Percentiles rank a stretch among this genome's conserved stretches.
Evolutionary conservation across 129 eudicot genomes (phyloP).

Genomic region (Ambrosia artemisiifolia): DNA sequence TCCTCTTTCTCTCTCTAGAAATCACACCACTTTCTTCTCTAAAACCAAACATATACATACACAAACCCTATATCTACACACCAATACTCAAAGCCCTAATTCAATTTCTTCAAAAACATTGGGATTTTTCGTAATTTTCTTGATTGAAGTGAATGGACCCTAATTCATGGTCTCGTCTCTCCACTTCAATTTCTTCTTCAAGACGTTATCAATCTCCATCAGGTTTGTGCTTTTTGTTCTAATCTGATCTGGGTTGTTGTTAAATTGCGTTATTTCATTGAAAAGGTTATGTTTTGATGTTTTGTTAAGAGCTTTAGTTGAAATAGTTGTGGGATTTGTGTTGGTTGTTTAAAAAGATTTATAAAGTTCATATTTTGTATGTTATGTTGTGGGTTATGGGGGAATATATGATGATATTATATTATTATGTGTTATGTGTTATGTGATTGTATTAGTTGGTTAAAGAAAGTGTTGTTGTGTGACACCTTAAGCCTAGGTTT

Average conservation of each 20-base stretch:
- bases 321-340: neutral
- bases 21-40: constrained; percentile 26
- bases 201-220: constrained; percentile 69
- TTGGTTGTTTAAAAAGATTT: neutral
- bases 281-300: neutral
- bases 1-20: constrained; percentile 32
- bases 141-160: constrained; percentile 45
- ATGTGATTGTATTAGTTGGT: too few species aligned
- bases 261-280: neutral
- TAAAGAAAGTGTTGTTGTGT: too few species aligned
- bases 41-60: constrained; percentile 21
- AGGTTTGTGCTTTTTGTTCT: constrained; percentile 27
- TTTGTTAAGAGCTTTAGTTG: neutral
- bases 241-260: neutral
- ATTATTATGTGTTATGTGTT: neutral
- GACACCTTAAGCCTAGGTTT: too few species aligned
- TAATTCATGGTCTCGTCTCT: constrained; percentile 63
- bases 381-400: neutral
- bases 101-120: neutral
- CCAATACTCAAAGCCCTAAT: constrained; percentile 8
- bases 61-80: constrained; percentile 12
- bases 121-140: neutral
- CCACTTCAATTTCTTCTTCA: constrained; percentile 37
- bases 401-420: neutral
- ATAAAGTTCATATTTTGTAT: neutral